Evolutionary conservation across 2,329 filamentous ascomycete genomes (phyloP).

Genomic region (Paecilomyces sp.): DNA sequence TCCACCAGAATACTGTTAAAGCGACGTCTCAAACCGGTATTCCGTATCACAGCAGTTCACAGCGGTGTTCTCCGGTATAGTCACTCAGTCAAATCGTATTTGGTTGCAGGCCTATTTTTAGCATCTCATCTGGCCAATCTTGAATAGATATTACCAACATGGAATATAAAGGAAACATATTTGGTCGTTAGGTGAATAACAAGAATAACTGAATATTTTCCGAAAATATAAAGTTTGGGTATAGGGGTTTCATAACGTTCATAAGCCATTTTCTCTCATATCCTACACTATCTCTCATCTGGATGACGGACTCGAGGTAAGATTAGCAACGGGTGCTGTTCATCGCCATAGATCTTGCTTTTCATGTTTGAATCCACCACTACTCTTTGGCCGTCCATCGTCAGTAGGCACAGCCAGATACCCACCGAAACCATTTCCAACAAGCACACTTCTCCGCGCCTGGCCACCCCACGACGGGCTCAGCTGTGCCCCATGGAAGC

Average conservation of each 20-base stretch:
- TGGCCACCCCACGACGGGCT: conserved; percentile 54
- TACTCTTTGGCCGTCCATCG: conserved; percentile 33
- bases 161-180: not conserved
- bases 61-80: not conserved
- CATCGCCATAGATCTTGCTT: conserved; percentile 34
- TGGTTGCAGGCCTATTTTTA: no score
- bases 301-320: not conserved
- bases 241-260: not conserved
- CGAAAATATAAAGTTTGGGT: not conserved
- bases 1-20: not conserved
- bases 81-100: no score
- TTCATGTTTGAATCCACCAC: conserved; percentile 22
- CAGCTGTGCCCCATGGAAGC: conserved; percentile 37
- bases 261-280: not conserved
- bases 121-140: not conserved
- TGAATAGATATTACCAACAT: not conserved
- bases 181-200: not conserved
- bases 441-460: conserved; percentile 54
- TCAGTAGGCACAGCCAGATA: conserved; percentile 57
- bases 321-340: not conserved
- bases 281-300: not conserved
- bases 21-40: not conserved
- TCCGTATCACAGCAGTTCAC: not conserved
- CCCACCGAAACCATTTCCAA: conserved; percentile 61
- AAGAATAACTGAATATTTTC: not conserved